Base-by-base conservation (phyloP, 2,329 filamentous ascomycete species). In the Fusarium chlamydosporum region DNA sequence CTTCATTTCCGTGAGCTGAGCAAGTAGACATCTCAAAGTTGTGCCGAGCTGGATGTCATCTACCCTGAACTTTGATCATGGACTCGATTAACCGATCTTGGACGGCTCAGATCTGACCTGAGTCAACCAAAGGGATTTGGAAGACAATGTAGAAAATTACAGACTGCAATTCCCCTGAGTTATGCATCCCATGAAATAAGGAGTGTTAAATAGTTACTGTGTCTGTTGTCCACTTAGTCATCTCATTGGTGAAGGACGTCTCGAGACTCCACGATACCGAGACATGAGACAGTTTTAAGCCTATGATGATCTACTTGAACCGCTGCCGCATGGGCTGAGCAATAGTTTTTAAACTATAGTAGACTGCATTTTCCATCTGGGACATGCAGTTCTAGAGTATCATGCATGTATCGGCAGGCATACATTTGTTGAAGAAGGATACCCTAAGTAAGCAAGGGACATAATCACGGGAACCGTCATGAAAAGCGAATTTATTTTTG, bases 391-490 rank as follows among this genome's bases (percentile, higher is more conserved):
- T 52, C 9, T 26, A 51, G 23, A 27, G 37, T 18, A 35, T 58
- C 20, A 45, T 41, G 7, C 18, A 18, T n/a, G 10, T 15, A 40
- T 33, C n/a, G 13, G n/a, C 33, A 23, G 20, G 20, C 18, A 56
- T 38, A 27, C 15, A 56, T 56, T 38, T 37, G 48, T 15, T 38
- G 9, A 56, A 53, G 26, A 41, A 43, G 37, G 55, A 50, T 47
- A 12, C 34, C 16, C 23, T 20, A 16, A 5, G 9, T 26, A 38
- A 12, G 9, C 23, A 51, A 38, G 23, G 47, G 27, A 18, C 35
- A 29, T 40, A 53, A 2, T 16, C 18, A 37, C 57, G 60, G 51
- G 61, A 69, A 51, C 52, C 54, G 47, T 35, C 51, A 54, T 52
- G 55, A 47, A 54, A 54, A 65, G 54, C 42, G 18, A 7, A 16